These are phyloP conservation scores for Pyrus pyrifolia DNA, from an alignment of 306 rosid genomes.

Conservation along the genomic window DNA sequence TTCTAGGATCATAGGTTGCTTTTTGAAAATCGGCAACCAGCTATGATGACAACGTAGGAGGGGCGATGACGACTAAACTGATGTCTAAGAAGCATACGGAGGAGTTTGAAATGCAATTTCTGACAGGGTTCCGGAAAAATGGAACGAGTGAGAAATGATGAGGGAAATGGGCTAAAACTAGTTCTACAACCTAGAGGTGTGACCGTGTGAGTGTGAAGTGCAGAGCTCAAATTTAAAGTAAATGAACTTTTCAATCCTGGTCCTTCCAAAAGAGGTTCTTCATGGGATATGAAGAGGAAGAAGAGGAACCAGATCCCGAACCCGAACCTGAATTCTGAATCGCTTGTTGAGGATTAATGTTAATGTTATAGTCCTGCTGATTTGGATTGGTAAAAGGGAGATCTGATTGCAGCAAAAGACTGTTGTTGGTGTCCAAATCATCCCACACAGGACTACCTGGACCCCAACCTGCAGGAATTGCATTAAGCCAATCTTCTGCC, in stretches of 20 bases:
- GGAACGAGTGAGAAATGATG: background rate
- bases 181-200: background rate
- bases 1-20: slow-evolving; percentile 27
- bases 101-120: background rate
- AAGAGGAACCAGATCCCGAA: slow-evolving; percentile 29
- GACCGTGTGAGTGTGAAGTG: background rate
- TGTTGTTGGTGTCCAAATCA: slow-evolving; percentile 55
- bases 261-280: slow-evolving; percentile 53
- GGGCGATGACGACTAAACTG: background rate
- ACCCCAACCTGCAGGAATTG: slow-evolving; percentile 87
- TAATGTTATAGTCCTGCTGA: slow-evolving; percentile 11
- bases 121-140: background rate
- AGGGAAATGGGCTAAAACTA: background rate
- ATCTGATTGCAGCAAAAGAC: slow-evolving; percentile 46
- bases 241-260: slow-evolving; percentile 32
- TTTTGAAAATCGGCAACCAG: slow-evolving; percentile 40
- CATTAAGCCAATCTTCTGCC: slow-evolving; percentile 76
- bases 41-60: slow-evolving; percentile 8
- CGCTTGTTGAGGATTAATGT: slow-evolving; percentile 5
- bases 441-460: slow-evolving; percentile 97
- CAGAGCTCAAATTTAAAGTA: background rate
- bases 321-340: background rate
- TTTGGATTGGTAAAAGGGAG: slow-evolving; percentile 30
- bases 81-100: background rate
- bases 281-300: slow-evolving; percentile 41